Percentiles rank a stretch among this genome's conserved stretches.
Evolutionary conservation across 148 eudicot genomes (phyloP).

Genomic region (Spergularia bocconei): DNA sequence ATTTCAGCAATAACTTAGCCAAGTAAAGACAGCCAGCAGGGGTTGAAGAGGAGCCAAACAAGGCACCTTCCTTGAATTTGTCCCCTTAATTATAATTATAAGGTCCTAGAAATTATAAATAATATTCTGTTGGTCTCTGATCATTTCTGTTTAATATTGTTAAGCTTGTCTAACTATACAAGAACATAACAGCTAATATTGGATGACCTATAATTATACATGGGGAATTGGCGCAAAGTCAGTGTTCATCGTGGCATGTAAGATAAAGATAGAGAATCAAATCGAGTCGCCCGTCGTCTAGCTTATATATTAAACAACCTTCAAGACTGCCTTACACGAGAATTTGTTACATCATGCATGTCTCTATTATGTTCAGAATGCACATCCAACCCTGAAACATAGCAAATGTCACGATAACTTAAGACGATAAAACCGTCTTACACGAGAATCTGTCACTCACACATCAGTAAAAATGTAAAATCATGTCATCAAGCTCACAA

Average conservation of each 20-base stretch:
- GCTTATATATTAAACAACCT: neutral
- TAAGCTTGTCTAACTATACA: slow-evolving; percentile 23
- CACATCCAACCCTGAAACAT: too few species aligned
- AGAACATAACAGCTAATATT: slow-evolving; percentile 33
- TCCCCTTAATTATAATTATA: slow-evolving; percentile 6
- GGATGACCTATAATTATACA: neutral
- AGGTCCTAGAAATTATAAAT: slow-evolving; percentile 3
- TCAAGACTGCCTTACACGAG: too few species aligned
- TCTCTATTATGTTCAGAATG: too few species aligned
- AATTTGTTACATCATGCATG: too few species aligned
- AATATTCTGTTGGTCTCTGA: slow-evolving; percentile 14
- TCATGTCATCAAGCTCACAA: too few species aligned
- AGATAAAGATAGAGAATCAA: slow-evolving; percentile 26
- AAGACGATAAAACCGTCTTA: too few species aligned
- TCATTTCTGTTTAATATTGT: neutral
- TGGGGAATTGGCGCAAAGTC: slow-evolving; percentile 32
- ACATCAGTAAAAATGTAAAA: too few species aligned
- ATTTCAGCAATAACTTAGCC: slow-evolving; percentile 13
- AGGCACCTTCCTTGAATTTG: slow-evolving; percentile 5
- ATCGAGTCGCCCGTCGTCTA: slow-evolving; percentile 15
- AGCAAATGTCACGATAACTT: too few species aligned
- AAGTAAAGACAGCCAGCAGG: neutral
- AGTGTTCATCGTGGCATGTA: slow-evolving; percentile 30
- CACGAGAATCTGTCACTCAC: too few species aligned
- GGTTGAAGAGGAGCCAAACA: slow-evolving; percentile 6